Conservation (phyloP, 148 eudicot species). For the Rhododendron griersonianum region DNA sequence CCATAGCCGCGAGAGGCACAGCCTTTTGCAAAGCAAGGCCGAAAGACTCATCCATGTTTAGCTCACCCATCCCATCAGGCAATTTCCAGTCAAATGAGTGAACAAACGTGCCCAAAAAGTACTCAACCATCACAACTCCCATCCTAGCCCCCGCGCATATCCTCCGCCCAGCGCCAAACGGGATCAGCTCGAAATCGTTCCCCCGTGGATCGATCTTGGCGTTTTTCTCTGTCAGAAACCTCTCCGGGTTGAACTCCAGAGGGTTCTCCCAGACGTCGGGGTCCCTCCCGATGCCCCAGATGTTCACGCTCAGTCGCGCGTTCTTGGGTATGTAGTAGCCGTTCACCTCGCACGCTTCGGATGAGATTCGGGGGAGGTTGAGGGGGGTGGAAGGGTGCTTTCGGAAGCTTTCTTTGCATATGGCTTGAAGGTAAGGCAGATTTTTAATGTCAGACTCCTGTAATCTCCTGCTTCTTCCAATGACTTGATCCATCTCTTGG, state of each 20-base stretch:
- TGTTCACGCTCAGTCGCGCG: slow-evolving; percentile 27
- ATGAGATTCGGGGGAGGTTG: slow-evolving; percentile 20
- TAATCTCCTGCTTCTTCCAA: slow-evolving; percentile 21
- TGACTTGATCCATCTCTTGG: slow-evolving; percentile 22
- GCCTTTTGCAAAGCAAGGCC: slow-evolving; percentile 32
- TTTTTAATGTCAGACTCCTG: slow-evolving; percentile 34
- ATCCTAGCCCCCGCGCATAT: slow-evolving; percentile 37
- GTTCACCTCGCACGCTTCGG: slow-evolving; percentile 23
- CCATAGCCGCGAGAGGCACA: neutral
- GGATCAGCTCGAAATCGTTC: slow-evolving; percentile 30
- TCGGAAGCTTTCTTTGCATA: slow-evolving; percentile 35
- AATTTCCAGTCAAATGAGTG: slow-evolving; percentile 41
- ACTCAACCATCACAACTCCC: slow-evolving; percentile 29
- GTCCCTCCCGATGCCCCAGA: slow-evolving; percentile 26
- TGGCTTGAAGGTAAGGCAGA: slow-evolving; percentile 35
- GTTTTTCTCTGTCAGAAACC: slow-evolving; percentile 20
- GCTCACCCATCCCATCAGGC: neutral
- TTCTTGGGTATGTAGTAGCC: slow-evolving; percentile 32
- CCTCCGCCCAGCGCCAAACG: slow-evolving; percentile 44
- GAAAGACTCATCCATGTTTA: slow-evolving; percentile 32
- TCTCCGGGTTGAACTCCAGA: slow-evolving; percentile 26
- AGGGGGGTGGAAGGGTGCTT: slow-evolving; percentile 37
- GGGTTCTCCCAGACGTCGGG: neutral
- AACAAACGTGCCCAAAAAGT: slow-evolving; percentile 26
- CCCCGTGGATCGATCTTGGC: slow-evolving; percentile 23